Conservation (phyloP, 345 rosid genomes). For the Hibiscus tridactylites region DNA sequence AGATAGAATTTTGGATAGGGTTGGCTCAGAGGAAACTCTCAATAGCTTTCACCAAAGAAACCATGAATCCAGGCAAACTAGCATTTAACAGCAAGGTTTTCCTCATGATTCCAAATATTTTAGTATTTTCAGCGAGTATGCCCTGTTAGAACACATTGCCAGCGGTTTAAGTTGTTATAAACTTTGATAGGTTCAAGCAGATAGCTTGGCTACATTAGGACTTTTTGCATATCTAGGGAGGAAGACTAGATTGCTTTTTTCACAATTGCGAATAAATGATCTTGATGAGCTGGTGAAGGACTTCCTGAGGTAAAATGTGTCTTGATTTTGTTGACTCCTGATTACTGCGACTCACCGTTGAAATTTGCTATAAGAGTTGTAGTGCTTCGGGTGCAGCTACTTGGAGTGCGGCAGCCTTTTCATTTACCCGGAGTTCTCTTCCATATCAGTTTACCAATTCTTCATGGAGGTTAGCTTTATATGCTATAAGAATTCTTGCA, state of each 20-base stretch:
- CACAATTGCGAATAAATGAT: conserved; percentile 44
- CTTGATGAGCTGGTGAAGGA: conserved; percentile 52
- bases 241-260: conserved; percentile 41
- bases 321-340: background rate
- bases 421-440: conserved; percentile 46
- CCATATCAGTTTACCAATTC: conserved; percentile 39
- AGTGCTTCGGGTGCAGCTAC: conserved; percentile 34
- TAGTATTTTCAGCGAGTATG: background rate
- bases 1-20: conserved; percentile 68
- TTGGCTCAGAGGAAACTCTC: conserved; percentile 54
- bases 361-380: background rate
- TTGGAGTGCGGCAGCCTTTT: conserved; percentile 66
- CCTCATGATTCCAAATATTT: conserved; percentile 1
- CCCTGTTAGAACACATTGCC: too few species aligned
- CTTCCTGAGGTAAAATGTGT: conserved; percentile 39
- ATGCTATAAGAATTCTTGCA: too few species aligned
- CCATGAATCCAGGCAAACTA: conserved; percentile 13
- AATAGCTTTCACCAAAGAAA: conserved; percentile 38
- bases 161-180: too few species aligned
- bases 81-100: conserved; percentile 31
- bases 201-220: conserved; percentile 53
- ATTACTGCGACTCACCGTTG: background rate
- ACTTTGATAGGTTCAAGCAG: conserved; percentile 35
- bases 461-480: conserved; percentile 49
- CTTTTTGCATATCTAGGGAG: conserved; percentile 63